Percentiles rank a stretch among this genome's conserved stretches.
Conservation (phyloP, 805 yeast species). For the Deakozyma indianensis region DNA sequence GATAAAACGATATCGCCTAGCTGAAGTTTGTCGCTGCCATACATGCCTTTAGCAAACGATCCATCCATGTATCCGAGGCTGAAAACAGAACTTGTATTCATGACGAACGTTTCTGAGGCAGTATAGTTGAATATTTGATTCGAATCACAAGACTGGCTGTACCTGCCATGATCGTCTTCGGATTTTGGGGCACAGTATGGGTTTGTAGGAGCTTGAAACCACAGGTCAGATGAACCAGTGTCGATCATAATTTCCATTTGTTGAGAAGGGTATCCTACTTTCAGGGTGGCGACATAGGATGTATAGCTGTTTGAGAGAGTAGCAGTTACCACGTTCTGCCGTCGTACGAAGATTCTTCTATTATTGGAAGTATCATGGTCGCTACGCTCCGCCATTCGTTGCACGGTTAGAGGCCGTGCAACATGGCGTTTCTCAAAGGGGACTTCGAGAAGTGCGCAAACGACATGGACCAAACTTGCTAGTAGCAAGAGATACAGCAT, state of each 20-base stretch:
- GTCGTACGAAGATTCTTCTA: neutral
- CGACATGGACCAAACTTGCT: neutral
- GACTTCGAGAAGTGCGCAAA: neutral
- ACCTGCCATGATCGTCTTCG: too few relatives aligned
- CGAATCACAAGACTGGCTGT: neutral
- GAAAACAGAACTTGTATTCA: slow-evolving; percentile 32
- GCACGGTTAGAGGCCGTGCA: neutral
- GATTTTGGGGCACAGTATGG: neutral
- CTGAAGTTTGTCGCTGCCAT: slow-evolving; percentile 40
- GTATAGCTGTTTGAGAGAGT: neutral
- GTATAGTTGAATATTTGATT: neutral
- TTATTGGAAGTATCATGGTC: neutral
- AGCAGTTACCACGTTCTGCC: neutral
- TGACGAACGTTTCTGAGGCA: neutral
- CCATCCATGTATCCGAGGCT: slow-evolving; percentile 25
- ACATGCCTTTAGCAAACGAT: slow-evolving; percentile 28
- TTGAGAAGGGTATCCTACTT: neutral
- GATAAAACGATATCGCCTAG: slow-evolving; percentile 32
- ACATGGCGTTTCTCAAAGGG: neutral
- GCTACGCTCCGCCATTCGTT: neutral
- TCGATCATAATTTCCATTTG: neutral
- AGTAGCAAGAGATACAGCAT: neutral
- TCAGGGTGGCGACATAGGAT: neutral
- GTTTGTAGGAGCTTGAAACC: neutral
- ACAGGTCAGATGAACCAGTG: neutral